phyloP scores from a whole-genome alignment of 768 basidiomycete genomes.

The Pulveroboletus sp. region DNA sequence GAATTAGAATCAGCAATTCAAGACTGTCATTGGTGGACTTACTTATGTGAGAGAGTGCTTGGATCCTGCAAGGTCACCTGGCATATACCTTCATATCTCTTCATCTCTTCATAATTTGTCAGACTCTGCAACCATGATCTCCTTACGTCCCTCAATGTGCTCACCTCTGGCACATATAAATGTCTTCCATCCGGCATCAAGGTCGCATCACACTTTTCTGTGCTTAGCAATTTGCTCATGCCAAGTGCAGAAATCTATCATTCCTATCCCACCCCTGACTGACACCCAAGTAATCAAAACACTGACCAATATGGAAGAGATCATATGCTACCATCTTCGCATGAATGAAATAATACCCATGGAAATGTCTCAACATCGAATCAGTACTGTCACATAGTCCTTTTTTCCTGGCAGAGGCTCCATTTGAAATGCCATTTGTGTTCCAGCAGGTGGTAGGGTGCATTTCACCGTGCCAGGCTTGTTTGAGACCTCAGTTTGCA shows the following conservation, averaged over 20 bases:
- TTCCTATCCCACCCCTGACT: constrained; percentile 62
- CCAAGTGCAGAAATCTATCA: constrained; percentile 56
- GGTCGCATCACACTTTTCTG: constrained; percentile 39
- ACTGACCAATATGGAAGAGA: constrained; percentile 67
- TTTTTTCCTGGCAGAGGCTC: constrained; percentile 10
- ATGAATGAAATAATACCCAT: constrained; percentile 77
- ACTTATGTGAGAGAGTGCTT: constrained; percentile 64
- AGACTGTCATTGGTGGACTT: constrained; percentile 58
- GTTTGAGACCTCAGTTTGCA: constrained; percentile 71
- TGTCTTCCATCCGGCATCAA: constrained; percentile 79
- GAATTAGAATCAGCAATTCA: constrained; percentile 82
- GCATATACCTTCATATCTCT: not conserved
- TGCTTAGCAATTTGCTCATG: constrained; percentile 20
- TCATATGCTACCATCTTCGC: constrained; percentile 74
- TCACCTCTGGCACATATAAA: constrained; percentile 82
- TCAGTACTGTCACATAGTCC: constrained; percentile 43
- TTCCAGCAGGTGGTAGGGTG: constrained; percentile 70
- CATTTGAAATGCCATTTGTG: constrained; percentile 18
- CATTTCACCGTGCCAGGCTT: constrained; percentile 69
- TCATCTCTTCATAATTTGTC: not conserved
- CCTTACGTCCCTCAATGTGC: constrained; percentile 83
- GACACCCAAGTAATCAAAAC: constrained; percentile 64
- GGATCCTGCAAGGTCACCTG: constrained; percentile 76
- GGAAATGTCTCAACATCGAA: constrained; percentile 70
- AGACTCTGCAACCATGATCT: constrained; percentile 93